phyloP scores from a whole-genome alignment of 305 asterid species.

The Rubia peregrina region DNA sequence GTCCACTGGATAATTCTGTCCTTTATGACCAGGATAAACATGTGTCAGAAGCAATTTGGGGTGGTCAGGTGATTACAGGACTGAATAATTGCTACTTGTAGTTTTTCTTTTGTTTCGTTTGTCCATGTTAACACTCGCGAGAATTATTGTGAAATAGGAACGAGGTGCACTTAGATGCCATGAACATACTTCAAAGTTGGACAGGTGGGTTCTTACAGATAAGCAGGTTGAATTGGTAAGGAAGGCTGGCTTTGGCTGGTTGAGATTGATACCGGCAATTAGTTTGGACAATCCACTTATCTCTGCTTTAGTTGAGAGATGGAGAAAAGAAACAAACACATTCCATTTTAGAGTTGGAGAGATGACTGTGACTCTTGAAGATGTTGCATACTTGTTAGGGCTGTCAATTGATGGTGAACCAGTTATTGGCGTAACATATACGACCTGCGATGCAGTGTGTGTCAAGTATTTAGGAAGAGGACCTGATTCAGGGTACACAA shows the following conservation, averaged over 20 bases:
- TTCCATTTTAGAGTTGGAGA: conserved; percentile 88
- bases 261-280: conserved; percentile 87
- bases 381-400: conserved; percentile 82
- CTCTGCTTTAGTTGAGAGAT: conserved; percentile 86
- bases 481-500: conserved; percentile 47
- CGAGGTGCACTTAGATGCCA: conserved; percentile 94
- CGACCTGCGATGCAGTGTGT: conserved; percentile 48
- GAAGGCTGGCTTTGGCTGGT: conserved; percentile 81
- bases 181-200: conserved; percentile 96
- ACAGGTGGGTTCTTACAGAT: conserved; percentile 78
- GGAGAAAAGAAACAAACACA: conserved; percentile 93
- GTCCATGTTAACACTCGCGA: not conserved
- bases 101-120: conserved; percentile 15
- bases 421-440: conserved; percentile 83
- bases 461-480: conserved; percentile 37
- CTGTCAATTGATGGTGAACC: conserved; percentile 83
- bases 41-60: conserved; percentile 89
- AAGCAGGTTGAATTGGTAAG: conserved; percentile 73
- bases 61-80: conserved; percentile 61
- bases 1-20: conserved; percentile 71
- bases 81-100: conserved; percentile 9
- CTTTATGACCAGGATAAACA: conserved; percentile 93
- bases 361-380: conserved; percentile 91
- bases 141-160: conserved; percentile 42
- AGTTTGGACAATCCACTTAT: conserved; percentile 96